phyloP scores from a whole-genome alignment of 2,329 filamentous ascomycete genomes.

The Fusarium agapanthi region DNA sequence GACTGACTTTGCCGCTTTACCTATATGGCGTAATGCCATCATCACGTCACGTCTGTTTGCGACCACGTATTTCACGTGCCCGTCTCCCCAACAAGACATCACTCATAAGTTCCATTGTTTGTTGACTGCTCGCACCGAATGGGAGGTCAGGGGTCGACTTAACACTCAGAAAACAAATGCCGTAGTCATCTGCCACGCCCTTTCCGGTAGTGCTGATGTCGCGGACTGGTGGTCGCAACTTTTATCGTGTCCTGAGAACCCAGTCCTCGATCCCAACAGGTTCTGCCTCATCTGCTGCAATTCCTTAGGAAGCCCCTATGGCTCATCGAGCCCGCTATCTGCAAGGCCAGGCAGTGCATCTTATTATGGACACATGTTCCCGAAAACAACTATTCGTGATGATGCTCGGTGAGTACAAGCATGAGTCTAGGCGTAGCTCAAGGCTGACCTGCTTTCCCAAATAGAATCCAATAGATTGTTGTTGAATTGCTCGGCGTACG shows the following conservation, averaged over 20 bases:
- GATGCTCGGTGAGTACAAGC: not conserved
- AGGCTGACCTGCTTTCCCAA: not conserved
- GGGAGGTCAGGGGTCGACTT: not conserved
- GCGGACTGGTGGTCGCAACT: not conserved
- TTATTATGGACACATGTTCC: not conserved
- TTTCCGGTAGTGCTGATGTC: not conserved
- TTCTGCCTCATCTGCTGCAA: not conserved
- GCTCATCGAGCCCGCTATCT: not conserved
- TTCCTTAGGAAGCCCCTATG: not conserved
- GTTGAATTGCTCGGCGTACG: not conserved
- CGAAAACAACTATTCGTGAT: not conserved
- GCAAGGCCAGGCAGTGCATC: not conserved
- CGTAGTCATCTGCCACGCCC: not conserved
- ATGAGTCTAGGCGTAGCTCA: not conserved
- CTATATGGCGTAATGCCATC: not conserved
- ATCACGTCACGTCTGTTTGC: not conserved
- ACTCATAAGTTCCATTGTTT: not conserved
- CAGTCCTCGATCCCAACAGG: not conserved
- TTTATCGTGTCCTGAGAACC: not conserved
- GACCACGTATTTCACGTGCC: not conserved
- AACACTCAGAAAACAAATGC: not conserved
- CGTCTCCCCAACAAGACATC: not conserved
- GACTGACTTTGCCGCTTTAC: not conserved
- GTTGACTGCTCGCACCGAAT: not conserved
- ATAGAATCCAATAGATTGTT: not conserved